A percentile compares a stretch with the other conserved stretches of the same genome.
phyloP scores from a whole-genome alignment of 2,329 filamentous ascomycete species.

The Calycina marina region DNA sequence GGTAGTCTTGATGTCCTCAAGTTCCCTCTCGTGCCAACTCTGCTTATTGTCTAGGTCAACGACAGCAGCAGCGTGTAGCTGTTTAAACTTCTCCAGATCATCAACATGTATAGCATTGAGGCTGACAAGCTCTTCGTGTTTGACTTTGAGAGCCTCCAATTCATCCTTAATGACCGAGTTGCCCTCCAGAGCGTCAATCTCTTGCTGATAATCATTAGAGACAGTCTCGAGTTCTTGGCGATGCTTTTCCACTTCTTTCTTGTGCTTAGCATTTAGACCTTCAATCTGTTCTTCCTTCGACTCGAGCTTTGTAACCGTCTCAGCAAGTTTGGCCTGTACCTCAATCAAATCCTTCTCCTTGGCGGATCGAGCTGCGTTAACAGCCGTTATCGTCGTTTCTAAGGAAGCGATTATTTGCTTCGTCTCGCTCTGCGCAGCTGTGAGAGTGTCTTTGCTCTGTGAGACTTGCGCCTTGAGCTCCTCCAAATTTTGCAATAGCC shows the following conservation, averaged over 20 bases:
- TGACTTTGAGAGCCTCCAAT: constrained; percentile 42
- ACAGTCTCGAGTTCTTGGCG: constrained; percentile 42
- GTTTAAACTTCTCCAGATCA: constrained; percentile 15
- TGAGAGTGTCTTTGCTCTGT: constrained; percentile 29
- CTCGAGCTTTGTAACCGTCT: constrained; percentile 16
- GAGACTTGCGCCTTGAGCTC: constrained; percentile 30
- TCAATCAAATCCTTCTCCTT: constrained; percentile 20
- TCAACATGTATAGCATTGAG: constrained; percentile 18
- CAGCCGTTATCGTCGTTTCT: constrained; percentile 32
- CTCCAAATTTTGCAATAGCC: constrained; percentile 14
- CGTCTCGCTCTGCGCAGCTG: constrained; percentile 22
- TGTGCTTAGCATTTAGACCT: constrained; percentile 39
- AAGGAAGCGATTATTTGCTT: constrained; percentile 33
- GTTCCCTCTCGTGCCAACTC: constrained; percentile 35
- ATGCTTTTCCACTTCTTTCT: constrained; percentile 43
- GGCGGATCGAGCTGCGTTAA: constrained; percentile 27
- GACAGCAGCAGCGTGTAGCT: constrained; percentile 17
- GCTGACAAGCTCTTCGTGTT: constrained; percentile 34
- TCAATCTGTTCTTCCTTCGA: constrained; percentile 23
- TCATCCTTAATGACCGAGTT: constrained; percentile 51
- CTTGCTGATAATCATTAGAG: constrained; percentile 46
- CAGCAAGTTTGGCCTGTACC: constrained; percentile 18
- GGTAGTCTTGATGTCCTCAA: constrained; percentile 39
- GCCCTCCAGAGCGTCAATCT: constrained; percentile 45
- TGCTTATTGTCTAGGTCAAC: constrained; percentile 30